Conservation (phyloP, 306 rosid species). For the Casuarina cunninghamiana region DNA sequence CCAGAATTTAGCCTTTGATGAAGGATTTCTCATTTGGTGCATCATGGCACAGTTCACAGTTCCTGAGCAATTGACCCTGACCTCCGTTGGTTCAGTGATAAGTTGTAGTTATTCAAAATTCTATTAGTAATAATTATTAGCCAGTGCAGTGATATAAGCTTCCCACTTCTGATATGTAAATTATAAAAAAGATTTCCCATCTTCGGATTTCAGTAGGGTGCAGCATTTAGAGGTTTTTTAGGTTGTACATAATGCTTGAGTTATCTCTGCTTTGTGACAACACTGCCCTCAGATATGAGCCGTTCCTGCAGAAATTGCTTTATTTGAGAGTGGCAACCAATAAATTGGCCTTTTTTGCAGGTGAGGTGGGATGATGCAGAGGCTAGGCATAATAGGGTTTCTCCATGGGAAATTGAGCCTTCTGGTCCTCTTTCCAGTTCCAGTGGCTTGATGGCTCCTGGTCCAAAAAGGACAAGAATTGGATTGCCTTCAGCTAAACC, state of each 20-base stretch:
- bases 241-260: not conserved
- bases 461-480: constrained; percentile 86
- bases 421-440: constrained; percentile 67
- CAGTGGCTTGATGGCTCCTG: constrained; percentile 55
- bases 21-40: not conserved
- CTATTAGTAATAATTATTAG: not conserved
- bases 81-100: not conserved
- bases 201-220: not conserved
- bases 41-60: not conserved
- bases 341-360: constrained; percentile 35
- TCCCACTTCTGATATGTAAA: not conserved
- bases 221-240: not conserved
- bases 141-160: not conserved
- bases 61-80: not conserved
- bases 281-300: not conserved
- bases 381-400: constrained; percentile 82
- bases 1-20: not conserved
- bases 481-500: constrained; percentile 51
- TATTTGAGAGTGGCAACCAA: not conserved
- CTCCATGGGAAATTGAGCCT: constrained; percentile 98
- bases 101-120: not conserved
- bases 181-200: not conserved
- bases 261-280: not conserved
- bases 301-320: not conserved
- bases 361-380: constrained; percentile 95